Percentiles rank a stretch among this genome's conserved stretches.
Conservation (phyloP, 371 early-diverging fungal genomes). For the Actinomortierella ambigua region DNA sequence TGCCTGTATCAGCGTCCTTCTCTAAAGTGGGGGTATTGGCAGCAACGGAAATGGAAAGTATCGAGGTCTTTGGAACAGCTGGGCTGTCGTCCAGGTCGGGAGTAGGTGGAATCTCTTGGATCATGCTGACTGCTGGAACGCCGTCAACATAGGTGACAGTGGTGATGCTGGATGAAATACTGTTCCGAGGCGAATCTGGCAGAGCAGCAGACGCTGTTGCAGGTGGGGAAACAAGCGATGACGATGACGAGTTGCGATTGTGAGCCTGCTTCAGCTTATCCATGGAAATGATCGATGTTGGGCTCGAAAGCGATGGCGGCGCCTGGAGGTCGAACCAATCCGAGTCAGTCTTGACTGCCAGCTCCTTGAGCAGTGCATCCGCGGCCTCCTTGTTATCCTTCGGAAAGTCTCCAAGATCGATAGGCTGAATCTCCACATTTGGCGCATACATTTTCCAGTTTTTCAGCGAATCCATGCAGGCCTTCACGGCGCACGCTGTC, state of each 20-base stretch:
- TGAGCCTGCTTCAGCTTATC: background rate
- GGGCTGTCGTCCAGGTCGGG: slow-evolving; percentile 31
- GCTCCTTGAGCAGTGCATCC: slow-evolving; percentile 33
- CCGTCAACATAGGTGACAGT: slow-evolving; percentile 43
- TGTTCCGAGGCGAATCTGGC: slow-evolving; percentile 21
- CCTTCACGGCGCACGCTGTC: slow-evolving; percentile 36
- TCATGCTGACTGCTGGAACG: slow-evolving; percentile 21
- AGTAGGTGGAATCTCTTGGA: slow-evolving; percentile 46
- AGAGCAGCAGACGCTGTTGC: too few relatives aligned
- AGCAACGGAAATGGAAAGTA: too few relatives aligned
- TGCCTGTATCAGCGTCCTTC: too few relatives aligned
- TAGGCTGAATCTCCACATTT: slow-evolving; percentile 13
- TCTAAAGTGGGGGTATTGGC: too few relatives aligned
- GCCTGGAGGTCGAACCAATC: slow-evolving; percentile 40
- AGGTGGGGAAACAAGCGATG: background rate
- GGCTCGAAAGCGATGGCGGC: slow-evolving; percentile 5
- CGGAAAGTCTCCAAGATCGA: slow-evolving; percentile 41
- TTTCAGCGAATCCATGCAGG: slow-evolving; percentile 36
- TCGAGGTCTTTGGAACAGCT: too few relatives aligned
- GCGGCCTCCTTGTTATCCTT: slow-evolving; percentile 40
- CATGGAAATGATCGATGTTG: background rate
- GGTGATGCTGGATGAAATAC: slow-evolving; percentile 26
- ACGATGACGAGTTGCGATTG: slow-evolving; percentile 10
- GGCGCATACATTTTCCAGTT: slow-evolving; percentile 25
- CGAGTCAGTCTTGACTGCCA: slow-evolving; percentile 38